Evolutionary conservation across 768 basidiomycete species (phyloP), one percentile per base, ranked within the genome.

Genomic region (Hygrocybe coccinea): DNA sequence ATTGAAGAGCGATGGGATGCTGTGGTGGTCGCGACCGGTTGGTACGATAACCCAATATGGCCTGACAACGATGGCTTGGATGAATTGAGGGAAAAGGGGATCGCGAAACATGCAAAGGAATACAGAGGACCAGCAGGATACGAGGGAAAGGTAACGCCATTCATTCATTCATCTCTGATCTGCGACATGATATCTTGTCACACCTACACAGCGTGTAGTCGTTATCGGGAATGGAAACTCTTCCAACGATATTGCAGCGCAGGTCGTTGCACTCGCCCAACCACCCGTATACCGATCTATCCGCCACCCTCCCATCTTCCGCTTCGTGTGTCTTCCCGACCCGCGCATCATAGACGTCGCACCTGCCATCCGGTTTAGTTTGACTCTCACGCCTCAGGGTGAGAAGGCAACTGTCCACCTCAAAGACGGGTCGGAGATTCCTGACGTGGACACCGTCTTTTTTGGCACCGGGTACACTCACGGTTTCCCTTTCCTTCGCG

Each of bases 201-300:
- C 12, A 22, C 12, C 17, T 14, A 19, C 17, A 7, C n/a, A 82
- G 80, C 72, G 73, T 15, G 69, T 74, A 19, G 68, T 79, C 1
- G 70, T 82, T 9, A 63, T 81, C 3, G 80, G 76, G 10, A 81
- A 80, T 21, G 80, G 76, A 17, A 78, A 80, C 49, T 81, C 80
- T 1, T 70, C 73, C 35, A 82, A 82, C 59, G 80, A 82, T 48
- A 76, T 81, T 37, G 76, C 77, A 1, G 73, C 76, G 1, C 78
- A 80, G 35, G 68, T 81, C 0, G 71, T 70, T 0, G 54, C 70
- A 0, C 64, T 79, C 12, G 71, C 71, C 1, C 57, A 66, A 35
- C 56, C 65, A 1, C 79, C 80, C 4, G 70, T 81, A 0, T 77
- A 76, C 58, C 76, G 80, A 44, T 78, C 76, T 11, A 71, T 74